phyloP scores from a whole-genome alignment of 768 basidiomycete species.

The Naganishia onofrii region DNA sequence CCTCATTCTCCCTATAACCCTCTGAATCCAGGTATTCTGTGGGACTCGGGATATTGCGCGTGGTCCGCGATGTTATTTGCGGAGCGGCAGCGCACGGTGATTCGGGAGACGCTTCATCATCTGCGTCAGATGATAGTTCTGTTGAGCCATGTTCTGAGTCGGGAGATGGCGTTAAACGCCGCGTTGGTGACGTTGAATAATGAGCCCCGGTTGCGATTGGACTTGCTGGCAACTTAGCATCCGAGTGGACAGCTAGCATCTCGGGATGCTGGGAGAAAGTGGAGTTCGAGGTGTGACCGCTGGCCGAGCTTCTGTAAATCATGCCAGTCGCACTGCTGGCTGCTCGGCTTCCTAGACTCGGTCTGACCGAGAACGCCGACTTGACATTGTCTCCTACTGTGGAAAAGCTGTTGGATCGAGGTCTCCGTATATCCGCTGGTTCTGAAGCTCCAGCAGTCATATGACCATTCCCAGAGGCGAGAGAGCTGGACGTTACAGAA shows the following conservation, averaged over 20 bases:
- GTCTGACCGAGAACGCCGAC: not conserved
- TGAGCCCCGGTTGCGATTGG: not conserved
- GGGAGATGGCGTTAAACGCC: not conserved
- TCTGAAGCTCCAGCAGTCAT: conserved; percentile 4
- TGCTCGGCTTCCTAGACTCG: conserved; percentile 6
- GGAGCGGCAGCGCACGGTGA: not conserved
- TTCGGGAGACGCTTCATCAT: conserved; percentile 24
- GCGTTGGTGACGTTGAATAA: not conserved
- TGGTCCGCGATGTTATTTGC: not conserved
- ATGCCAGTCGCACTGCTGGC: not conserved
- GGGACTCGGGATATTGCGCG: not conserved
- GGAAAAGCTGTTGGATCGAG: conserved; percentile 13
- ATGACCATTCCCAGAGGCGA: conserved; percentile 6
- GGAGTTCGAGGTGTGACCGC: not conserved
- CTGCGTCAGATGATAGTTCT: conserved; percentile 21
- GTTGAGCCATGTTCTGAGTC: not conserved
- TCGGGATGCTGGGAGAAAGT: not conserved
- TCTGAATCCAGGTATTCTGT: not conserved
- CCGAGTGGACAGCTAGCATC: not conserved
- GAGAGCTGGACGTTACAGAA: conserved; percentile 6
- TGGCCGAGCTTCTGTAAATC: not conserved
- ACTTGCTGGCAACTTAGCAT: not conserved
- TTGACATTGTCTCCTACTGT: not conserved
- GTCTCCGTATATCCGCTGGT: conserved; percentile 15
- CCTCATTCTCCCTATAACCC: not conserved